phyloP scores from a whole-genome alignment of 2,329 filamentous ascomycete species.

The Penicillium hordei region DNA sequence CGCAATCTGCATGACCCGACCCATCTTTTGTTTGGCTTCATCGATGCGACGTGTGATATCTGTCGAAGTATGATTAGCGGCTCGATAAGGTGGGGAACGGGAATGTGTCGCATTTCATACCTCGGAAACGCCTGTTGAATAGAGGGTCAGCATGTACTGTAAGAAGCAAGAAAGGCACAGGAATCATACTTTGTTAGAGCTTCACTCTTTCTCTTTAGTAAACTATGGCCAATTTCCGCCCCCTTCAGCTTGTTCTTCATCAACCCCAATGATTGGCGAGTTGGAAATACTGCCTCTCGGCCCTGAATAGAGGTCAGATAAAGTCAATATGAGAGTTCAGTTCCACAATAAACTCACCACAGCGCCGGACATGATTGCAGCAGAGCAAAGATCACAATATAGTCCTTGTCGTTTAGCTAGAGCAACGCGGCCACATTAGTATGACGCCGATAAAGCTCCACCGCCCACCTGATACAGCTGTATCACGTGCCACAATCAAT shows the following conservation, averaged over 20 bases:
- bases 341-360: conserved; percentile 34
- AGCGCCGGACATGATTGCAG: conserved; percentile 34
- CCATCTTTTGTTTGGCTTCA: conserved; percentile 99
- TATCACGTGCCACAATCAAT: conserved; percentile 26
- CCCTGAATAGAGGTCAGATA: conserved; percentile 58
- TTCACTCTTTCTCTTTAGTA: conserved; percentile 97
- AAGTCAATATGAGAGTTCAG: conserved; percentile 13
- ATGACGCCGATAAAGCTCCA: conserved; percentile 31
- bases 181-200: conserved; percentile 83
- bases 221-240: conserved; percentile 83
- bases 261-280: conserved; percentile 89
- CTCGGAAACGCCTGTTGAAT: conserved; percentile 74
- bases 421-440: conserved; percentile 30
- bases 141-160: conserved; percentile 20
- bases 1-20: conserved; percentile 97
- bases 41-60: conserved; percentile 97
- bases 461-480: conserved; percentile 22
- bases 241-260: conserved; percentile 99
- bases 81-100: conserved; percentile 23
- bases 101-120: conserved; percentile 50
- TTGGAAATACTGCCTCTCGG: conserved; percentile 95
- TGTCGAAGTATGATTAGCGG: conserved; percentile 41
- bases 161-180: not conserved
- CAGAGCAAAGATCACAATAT: conserved; percentile 40
- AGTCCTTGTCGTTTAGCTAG: conserved; percentile 15